Percentiles rank a stretch among this genome's conserved stretches.
These are phyloP conservation scores for Eurotiales sp. DNA, from an alignment of 2,329 filamentous ascomycete genomes.

Conservation along the genomic window DNA sequence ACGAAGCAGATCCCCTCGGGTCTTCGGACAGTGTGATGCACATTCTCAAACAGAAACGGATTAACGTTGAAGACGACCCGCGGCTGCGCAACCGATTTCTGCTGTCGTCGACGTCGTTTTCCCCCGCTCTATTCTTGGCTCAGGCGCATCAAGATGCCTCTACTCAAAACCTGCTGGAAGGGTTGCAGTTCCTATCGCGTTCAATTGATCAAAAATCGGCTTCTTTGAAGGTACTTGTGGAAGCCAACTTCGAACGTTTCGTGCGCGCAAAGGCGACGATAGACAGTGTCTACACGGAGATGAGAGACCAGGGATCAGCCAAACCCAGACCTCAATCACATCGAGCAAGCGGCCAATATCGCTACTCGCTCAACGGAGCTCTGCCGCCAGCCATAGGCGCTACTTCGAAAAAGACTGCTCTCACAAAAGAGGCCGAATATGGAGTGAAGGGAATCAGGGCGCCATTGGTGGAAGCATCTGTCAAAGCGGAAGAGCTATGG, in stretches of 20 bases:
- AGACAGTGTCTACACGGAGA: conserved; percentile 97
- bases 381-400: conserved; percentile 36
- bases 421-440: conserved; percentile 89
- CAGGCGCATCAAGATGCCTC: conserved; percentile 85
- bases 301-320: conserved; percentile 68
- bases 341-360: conserved; percentile 61
- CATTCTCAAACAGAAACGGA: conserved; percentile 69
- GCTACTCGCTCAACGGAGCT: conserved; percentile 41
- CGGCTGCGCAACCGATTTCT: conserved; percentile 85
- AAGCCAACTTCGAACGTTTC: conserved; percentile 97
- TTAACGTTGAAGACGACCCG: conserved; percentile 79
- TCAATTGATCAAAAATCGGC: conserved; percentile 98
- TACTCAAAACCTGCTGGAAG: conserved; percentile 73
- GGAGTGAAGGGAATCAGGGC: conserved; percentile 83
- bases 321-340: conserved; percentile 48
- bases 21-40: conserved; percentile 80
- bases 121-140: conserved; percentile 83
- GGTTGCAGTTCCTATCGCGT: conserved; percentile 78
- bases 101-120: conserved; percentile 92
- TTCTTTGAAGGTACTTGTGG: conserved; percentile 90
- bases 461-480: conserved; percentile 81
- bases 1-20: conserved; percentile 91
- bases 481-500: conserved; percentile 97
- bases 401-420: conserved; percentile 79
- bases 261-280: conserved; percentile 96